Evolutionary conservation across 805 yeast genomes (phyloP).

Genomic region (Pichia paraexigua): DNA sequence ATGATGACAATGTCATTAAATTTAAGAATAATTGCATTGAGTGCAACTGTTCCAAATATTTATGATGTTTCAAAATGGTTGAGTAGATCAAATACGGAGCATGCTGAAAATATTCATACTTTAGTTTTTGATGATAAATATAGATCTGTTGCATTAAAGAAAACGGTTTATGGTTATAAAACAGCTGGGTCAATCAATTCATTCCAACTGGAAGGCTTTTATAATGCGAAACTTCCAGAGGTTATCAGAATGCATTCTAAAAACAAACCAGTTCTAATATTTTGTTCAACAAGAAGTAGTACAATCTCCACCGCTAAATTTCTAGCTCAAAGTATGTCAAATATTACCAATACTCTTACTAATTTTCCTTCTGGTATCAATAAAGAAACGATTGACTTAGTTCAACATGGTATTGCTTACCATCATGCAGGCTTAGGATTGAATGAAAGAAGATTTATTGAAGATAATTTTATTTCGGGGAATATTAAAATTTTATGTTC

Average conservation of each 20-base stretch:
- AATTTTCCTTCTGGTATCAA: constrained; percentile 60
- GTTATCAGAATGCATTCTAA: constrained; percentile 33
- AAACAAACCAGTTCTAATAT: constrained; percentile 67
- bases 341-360: constrained; percentile 61
- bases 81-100: constrained; percentile 46
- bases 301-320: constrained; percentile 72
- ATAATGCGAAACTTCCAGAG: constrained; percentile 35
- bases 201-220: constrained; percentile 39
- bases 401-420: constrained; percentile 62
- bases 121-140: constrained; percentile 87
- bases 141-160: constrained; percentile 87
- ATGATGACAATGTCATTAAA: constrained; percentile 86
- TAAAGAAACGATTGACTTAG: constrained; percentile 42
- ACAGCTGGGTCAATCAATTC: constrained; percentile 32
- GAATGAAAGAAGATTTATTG: constrained; percentile 59
- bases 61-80: constrained; percentile 90
- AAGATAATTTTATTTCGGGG: constrained; percentile 53
- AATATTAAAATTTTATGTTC: constrained; percentile 66
- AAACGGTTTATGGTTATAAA: constrained; percentile 42
- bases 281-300: constrained; percentile 76
- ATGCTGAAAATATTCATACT: constrained; percentile 67
- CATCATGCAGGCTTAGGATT: constrained; percentile 79
- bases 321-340: constrained; percentile 57
- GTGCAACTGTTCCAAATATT: constrained; percentile 89
- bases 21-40: constrained; percentile 84